Base-by-base conservation (phyloP, 2,329 filamentous ascomycete genomes). In the Sporothrix curviconia region DNA sequence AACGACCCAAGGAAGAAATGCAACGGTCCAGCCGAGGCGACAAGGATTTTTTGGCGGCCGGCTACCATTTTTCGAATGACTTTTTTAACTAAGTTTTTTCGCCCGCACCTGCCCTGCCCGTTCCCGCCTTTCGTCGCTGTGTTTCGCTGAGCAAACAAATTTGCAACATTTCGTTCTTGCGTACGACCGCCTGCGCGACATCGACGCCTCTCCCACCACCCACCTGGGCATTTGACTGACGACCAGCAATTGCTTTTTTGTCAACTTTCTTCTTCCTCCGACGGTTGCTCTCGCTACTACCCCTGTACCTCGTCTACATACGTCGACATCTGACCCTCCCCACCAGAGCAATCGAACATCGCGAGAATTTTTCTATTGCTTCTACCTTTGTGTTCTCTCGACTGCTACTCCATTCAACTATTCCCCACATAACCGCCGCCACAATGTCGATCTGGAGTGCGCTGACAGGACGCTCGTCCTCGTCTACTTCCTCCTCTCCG, bases 371-470 rank as follows among this genome's bases (percentile, higher is more conserved):
- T 17, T 19, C 4, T 15, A 19, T 19, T 40, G n/a, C n/a, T 36
- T 37, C n/a, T 19, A 30, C 7, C 17, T 36, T 12, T 25, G 15
- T 43, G 1, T 24, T 15, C 59, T 46, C 32, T 1, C 19, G 19
- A 24, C 28, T 25, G 3, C 19, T 30, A 7, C 34, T n/a, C n/a
- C n/a, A n/a, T n/a, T n/a, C n/a, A n/a, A n/a, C n/a, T n/a, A n/a
- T n/a, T n/a, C n/a, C n/a, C n/a, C n/a, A 30, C 37, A 24, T 34
- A 30, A 19, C 17, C 17, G n/a, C n/a, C n/a, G n/a, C 25, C 25
- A 30, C 60, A 79, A 78, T 80, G 63, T 79, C 79, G 49, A 72
- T 84, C 67, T 85, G 81, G 81, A 80, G 81, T 67, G 76, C 81
- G 63, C 74, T 85, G 65, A 83, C 81, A n/a, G 78, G 80, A 66